phyloP scores from a whole-genome alignment of 768 basidiomycete genomes.

The Boletus insuetus region DNA sequence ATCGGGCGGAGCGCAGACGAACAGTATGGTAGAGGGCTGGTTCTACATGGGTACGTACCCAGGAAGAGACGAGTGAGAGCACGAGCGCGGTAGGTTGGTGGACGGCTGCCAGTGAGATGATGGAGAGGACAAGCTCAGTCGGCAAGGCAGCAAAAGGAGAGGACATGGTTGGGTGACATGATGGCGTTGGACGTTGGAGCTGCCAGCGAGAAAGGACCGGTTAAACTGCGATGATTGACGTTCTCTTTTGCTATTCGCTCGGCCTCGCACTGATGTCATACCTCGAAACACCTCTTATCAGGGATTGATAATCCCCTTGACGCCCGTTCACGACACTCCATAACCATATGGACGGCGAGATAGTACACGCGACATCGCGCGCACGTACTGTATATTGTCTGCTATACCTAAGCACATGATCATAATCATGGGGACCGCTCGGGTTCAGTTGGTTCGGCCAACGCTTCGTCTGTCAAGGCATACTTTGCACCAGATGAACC shows the following conservation, averaged over 20 bases:
- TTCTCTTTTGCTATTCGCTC: no score
- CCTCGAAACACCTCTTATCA: no score
- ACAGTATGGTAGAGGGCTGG: constrained; percentile 1
- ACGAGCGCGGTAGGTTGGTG: background rate
- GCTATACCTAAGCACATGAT: background rate
- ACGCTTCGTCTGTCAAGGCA: constrained; percentile 18
- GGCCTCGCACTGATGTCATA: no score
- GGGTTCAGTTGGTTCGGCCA: constrained; percentile 16
- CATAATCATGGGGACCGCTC: background rate
- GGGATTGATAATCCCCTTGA: no score
- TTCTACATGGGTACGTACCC: background rate
- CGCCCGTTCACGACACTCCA: no score
- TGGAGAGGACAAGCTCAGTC: constrained; percentile 30
- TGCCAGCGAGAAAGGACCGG: no score
- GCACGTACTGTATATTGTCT: background rate
- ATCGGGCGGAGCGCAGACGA: background rate
- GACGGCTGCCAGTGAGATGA: constrained; percentile 37
- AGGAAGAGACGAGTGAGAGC: background rate
- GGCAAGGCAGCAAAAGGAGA: constrained; percentile 25
- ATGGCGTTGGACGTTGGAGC: background rate
- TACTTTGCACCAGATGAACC: constrained; percentile 1
- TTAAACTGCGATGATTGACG: no score
- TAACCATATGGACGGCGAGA: no score
- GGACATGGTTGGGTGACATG: background rate
- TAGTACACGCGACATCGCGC: no score